Evolutionary conservation across 2,329 filamentous ascomycete genomes (phyloP).

Genomic region (Thielaviopsis musarum): DNA sequence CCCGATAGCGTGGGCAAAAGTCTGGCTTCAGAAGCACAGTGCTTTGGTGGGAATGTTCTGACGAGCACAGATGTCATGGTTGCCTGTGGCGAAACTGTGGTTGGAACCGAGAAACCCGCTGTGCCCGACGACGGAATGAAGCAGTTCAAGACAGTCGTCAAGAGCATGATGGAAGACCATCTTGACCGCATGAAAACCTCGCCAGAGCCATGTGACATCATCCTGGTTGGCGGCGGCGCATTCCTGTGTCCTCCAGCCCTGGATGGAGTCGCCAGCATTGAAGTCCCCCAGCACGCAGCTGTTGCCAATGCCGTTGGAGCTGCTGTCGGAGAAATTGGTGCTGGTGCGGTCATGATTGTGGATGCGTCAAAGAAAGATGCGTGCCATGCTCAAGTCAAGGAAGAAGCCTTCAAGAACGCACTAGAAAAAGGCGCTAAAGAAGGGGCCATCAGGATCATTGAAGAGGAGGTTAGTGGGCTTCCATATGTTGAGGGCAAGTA

Average conservation of each 20-base stretch:
- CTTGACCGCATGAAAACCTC: slow-evolving; percentile 16
- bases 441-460: slow-evolving; percentile 13
- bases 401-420: slow-evolving; percentile 13
- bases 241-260: slow-evolving; percentile 14
- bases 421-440: slow-evolving; percentile 13
- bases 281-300: slow-evolving; percentile 13
- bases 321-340: slow-evolving; percentile 15
- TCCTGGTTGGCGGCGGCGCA: slow-evolving; percentile 16
- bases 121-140: slow-evolving; percentile 14
- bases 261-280: slow-evolving; percentile 13
- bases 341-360: slow-evolving; percentile 14
- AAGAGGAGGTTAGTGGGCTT: slow-evolving; percentile 14
- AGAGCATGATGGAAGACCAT: slow-evolving; percentile 14
- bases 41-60: slow-evolving; percentile 14
- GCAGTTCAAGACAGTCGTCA: slow-evolving; percentile 9
- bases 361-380: slow-evolving; percentile 12
- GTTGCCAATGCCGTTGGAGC: slow-evolving; percentile 16
- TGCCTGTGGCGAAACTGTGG: slow-evolving; percentile 13
- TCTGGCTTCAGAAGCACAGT: slow-evolving; percentile 13
- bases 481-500: slow-evolving; percentile 16
- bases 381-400: slow-evolving; percentile 12
- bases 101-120: slow-evolving; percentile 15
- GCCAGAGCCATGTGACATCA: slow-evolving; percentile 14
- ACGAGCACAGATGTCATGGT: slow-evolving; percentile 17
- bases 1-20: slow-evolving; percentile 17